Evolutionary conservation across 805 yeast genomes (phyloP), one percentile per base, ranked within the genome.

Genomic region (Monosporozyma aerobia): DNA sequence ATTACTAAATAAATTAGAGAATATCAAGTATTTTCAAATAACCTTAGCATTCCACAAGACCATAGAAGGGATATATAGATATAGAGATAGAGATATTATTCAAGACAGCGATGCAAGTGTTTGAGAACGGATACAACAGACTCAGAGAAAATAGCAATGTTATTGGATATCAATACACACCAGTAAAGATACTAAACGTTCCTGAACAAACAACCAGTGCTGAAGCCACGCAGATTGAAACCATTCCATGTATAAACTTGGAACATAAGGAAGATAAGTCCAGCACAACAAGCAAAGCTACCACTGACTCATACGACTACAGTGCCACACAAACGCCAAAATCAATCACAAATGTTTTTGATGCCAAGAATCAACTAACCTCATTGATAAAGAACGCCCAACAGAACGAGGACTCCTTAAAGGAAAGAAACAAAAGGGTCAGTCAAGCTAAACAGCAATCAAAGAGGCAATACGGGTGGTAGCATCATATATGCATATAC

Each of bases 391-490:
- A 53, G 37, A 59, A 61, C 47, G 64, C 64, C 37, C 44, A 51
- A 32, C 41, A 56, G 33, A 54, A 56, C 49, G 55, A 57, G 49
- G 55, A 55, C 13, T 59, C 60, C 10, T 47, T 61, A 9, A 35
- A 44, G 13, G 33, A 33, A 23, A 52, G 64, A 14, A 59, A 59
- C 48, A 51, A 57, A 7, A 49, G 54, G 16, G 52, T 58, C 30
- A 47, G 51, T 54, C 45, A 53, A 56, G 45, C 57, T 37, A 49
- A 59, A 50, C 44, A 49, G 32, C 46, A 56, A 52, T 39, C 58
- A 45, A 49, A 33, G 59, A 54, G 19, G 56, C 60, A 48, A 56
- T 58, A 57, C 45, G 64, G 64, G 2, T 61, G 64, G 64, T 59
- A 19, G 19, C 19, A 19, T 19, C 19, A 19, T 19, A 19, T 19